A percentile compares a stretch with the other conserved stretches of the same genome.
Evolutionary conservation across 805 yeast genomes (phyloP).

Genomic region (Candida nemodendra): DNA sequence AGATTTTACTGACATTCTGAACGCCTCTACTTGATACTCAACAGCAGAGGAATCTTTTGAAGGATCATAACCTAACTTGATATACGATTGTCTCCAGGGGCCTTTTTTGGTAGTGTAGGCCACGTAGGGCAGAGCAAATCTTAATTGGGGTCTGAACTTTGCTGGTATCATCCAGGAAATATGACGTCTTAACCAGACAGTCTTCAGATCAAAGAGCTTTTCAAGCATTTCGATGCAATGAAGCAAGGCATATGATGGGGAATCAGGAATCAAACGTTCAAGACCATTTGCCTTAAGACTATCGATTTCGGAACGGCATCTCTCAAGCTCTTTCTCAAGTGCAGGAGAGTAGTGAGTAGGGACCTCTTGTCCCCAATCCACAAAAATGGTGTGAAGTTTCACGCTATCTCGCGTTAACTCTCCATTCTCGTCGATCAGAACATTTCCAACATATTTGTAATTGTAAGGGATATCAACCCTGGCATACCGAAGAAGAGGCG

Average conservation of each 20-base stretch:
- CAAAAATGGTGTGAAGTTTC: conserved; percentile 54
- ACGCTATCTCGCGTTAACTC: conserved; percentile 42
- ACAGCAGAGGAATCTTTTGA: conserved; percentile 51
- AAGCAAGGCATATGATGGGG: conserved; percentile 35
- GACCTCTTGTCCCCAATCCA: conserved; percentile 45
- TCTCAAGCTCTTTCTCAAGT: conserved; percentile 44
- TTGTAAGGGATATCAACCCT: conserved; percentile 72
- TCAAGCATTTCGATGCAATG: conserved; percentile 45
- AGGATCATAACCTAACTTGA: conserved; percentile 80
- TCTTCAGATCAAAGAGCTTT: conserved; percentile 62
- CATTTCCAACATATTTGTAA: conserved; percentile 76
- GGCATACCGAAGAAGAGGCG: conserved; percentile 87
- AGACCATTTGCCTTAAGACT: conserved; percentile 26
- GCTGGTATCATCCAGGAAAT: conserved; percentile 54
- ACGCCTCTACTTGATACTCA: conserved; percentile 80
- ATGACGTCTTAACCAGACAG: conserved; percentile 84
- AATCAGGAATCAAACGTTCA: conserved; percentile 24
- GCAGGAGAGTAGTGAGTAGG: conserved; percentile 53
- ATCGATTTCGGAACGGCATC: conserved; percentile 34
- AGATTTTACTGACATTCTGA: conserved; percentile 44
- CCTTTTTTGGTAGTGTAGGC: conserved; percentile 83
- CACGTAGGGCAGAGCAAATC: conserved; percentile 80
- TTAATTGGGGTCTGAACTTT: conserved; percentile 45
- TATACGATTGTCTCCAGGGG: conserved; percentile 90
- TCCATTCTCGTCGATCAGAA: conserved; percentile 58